Evolutionary conservation across 1,284 basidiomycete species (phyloP), one percentile per base, ranked within the genome.

Genomic region (Cystobasidium sp.): DNA sequence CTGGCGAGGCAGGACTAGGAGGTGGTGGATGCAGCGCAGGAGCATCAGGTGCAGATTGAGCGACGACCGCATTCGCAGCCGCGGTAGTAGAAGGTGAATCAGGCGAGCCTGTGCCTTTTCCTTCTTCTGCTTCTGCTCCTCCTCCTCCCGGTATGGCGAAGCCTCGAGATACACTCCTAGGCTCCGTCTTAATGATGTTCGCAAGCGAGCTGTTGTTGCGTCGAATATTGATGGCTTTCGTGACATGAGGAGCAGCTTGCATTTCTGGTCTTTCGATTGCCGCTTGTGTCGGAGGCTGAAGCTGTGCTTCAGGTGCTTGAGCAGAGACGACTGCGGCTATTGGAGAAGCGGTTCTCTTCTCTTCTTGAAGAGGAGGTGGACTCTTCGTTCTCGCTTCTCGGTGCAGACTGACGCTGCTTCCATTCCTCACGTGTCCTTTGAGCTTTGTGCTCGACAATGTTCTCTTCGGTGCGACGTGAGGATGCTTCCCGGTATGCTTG

Each of bases 1-100:
- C 61, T 7, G 69, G 69, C 10, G 69, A 71, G n/a, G 69, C 69
- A 16, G 69, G 69, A 20, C 59, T 64, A 63, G 69, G 61, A n/a
- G 69, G 69, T 52, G 69, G 69, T 43, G 69, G 69, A 41, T 71
- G 58, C n/a, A 63, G 51, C 10, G 44, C 16, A 24, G 51, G 49
- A 20, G 43, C 14, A 37, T 43, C 47, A 9, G 51, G 49, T 39
- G 46, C 39, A 66, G 64, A 46, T 10, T 43, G 39, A 22, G 53
- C 39, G n/a, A 47, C 49, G 39, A 24, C 69, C 5, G 69, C 69
- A 16, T 51, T 43, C 1, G 69, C 61, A 39, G 44, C 46, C 20
- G 69, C 61, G 18, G 55, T 41, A 39, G 47, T 47, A 39, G 68
- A 61, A 53, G 69, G 39, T 47, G 68, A 49, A 46, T 59, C 43